Evolutionary conservation across 1,284 basidiomycete genomes (phyloP).

Genomic region (Cryptococcus hybrid): DNA sequence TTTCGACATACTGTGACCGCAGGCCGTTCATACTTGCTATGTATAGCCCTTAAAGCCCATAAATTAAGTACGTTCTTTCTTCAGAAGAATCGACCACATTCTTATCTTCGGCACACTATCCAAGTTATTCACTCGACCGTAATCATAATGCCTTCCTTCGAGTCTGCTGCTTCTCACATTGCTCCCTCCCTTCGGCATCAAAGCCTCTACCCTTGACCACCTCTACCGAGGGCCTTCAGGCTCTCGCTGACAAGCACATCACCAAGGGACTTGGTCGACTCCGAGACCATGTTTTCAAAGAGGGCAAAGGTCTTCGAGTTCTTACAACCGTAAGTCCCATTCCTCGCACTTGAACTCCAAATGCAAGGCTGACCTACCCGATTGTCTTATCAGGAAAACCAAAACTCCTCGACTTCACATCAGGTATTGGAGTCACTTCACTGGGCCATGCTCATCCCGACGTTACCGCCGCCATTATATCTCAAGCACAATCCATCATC

Average conservation of each 20-base stretch:
- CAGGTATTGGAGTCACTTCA: slow-evolving; percentile 61
- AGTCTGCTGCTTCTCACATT: slow-evolving; percentile 12
- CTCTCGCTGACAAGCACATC: slow-evolving; percentile 37
- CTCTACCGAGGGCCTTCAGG: slow-evolving; percentile 21
- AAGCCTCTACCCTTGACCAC: slow-evolving; percentile 21
- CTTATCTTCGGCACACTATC: neutral
- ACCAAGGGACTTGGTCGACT: slow-evolving; percentile 40
- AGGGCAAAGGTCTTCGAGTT: slow-evolving; percentile 74
- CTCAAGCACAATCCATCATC: slow-evolving; percentile 77
- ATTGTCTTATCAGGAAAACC: slow-evolving; percentile 56
- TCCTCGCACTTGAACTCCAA: neutral
- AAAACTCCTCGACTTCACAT: slow-evolving; percentile 75
- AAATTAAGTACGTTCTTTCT: neutral
- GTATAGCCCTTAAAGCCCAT: too few species aligned
- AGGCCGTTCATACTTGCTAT: too few species aligned
- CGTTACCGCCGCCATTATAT: slow-evolving; percentile 78
- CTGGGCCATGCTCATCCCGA: slow-evolving; percentile 72
- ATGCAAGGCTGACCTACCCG: neutral
- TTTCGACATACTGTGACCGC: too few species aligned
- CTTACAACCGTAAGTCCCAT: slow-evolving; percentile 35
- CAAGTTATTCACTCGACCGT: neutral
- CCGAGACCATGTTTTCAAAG: slow-evolving; percentile 65
- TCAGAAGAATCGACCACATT: neutral
- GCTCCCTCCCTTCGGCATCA: slow-evolving; percentile 9
- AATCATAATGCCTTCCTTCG: slow-evolving; percentile 12